Evolutionary conservation across 805 yeast species (phyloP).

Genomic region (Metschnikowia continentalis): DNA sequence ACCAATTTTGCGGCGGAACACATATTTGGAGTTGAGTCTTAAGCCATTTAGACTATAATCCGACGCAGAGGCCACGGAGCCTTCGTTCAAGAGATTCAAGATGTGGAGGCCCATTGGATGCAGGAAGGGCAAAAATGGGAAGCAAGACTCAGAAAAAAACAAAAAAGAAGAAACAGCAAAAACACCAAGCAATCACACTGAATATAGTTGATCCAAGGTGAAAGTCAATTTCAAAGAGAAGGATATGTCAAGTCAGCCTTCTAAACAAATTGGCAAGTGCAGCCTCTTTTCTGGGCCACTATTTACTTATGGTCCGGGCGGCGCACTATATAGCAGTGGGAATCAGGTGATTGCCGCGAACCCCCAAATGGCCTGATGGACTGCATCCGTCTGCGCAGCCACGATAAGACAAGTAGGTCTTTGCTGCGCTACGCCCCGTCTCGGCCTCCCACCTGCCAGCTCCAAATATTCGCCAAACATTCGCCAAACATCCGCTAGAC

Average conservation of each 20-base stretch:
- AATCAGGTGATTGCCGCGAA: slow-evolving; percentile 2
- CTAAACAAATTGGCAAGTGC: too few species aligned
- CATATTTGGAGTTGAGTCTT: slow-evolving; percentile 61
- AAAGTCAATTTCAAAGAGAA: too few species aligned
- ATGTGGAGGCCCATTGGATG: slow-evolving; percentile 1
- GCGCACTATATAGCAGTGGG: background rate
- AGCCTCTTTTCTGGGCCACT: background rate
- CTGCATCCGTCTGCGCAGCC: background rate
- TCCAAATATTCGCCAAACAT: too few species aligned
- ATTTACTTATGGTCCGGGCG: background rate
- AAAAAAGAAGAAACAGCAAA: too few species aligned
- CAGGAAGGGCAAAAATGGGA: background rate
- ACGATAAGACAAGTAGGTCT: background rate
- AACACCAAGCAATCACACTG: too few species aligned
- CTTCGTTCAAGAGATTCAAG: background rate
- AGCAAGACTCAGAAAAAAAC: too few species aligned
- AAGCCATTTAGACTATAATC: slow-evolving; percentile 20
- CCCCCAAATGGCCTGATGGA: background rate
- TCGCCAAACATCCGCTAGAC: too few species aligned
- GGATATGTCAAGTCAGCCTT: too few species aligned
- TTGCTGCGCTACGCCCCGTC: too few species aligned
- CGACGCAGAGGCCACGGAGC: background rate
- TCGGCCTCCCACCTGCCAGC: too few species aligned
- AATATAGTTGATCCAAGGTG: too few species aligned
- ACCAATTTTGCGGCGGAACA: slow-evolving; percentile 42